Conservation (phyloP, 2,329 filamentous ascomycete genomes). For the Microcera coccophila region DNA sequence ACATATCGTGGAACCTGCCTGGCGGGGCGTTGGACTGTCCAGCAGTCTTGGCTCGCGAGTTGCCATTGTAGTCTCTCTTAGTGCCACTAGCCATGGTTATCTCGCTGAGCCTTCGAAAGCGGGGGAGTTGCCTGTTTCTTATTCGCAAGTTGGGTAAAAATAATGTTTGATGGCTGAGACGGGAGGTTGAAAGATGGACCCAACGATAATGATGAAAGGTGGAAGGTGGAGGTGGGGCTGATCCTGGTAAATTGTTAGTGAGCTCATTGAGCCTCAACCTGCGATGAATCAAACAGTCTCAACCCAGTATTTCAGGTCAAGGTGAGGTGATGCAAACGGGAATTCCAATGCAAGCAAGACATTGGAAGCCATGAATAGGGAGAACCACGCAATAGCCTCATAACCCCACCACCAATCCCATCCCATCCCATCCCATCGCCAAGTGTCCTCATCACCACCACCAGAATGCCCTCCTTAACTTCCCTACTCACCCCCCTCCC, state of each 20-base stretch:
- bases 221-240: neutral
- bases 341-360: neutral
- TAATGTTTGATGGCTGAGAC: too few relatives aligned
- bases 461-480: constrained; percentile 20
- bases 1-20: constrained; percentile 65
- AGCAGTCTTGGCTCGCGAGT: constrained; percentile 38
- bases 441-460: constrained; percentile 22
- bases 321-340: neutral
- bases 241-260: neutral
- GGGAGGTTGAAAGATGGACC: neutral
- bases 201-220: neutral
- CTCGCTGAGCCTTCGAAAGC: neutral
- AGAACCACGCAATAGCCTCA: constrained; percentile 1
- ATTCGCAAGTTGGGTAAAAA: too few relatives aligned
- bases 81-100: constrained; percentile 38
- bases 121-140: too few relatives aligned
- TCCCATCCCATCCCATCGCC: constrained; percentile 18
- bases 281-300: neutral
- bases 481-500: constrained; percentile 36
- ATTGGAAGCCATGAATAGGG: constrained; percentile 14
- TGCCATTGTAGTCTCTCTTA: constrained; percentile 54
- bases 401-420: constrained; percentile 1
- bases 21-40: constrained; percentile 33
- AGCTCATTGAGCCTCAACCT: neutral
- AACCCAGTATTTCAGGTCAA: neutral